phyloP scores from a whole-genome alignment of 371 early-diverging fungal genomes.

The Apophysomyces sp. region DNA sequence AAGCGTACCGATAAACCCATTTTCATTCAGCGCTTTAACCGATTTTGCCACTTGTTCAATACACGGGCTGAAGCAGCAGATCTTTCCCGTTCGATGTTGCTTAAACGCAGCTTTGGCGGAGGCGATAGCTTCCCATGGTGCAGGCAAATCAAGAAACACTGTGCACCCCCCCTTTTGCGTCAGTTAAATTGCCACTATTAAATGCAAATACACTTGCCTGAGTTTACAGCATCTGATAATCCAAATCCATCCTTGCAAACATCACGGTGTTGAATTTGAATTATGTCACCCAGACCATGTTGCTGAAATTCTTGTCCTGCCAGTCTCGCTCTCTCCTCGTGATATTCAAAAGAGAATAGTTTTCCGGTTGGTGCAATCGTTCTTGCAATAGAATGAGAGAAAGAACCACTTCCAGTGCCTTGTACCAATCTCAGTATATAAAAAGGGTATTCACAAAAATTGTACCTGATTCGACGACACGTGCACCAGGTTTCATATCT shows the following conservation, averaged over 20 bases:
- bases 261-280: constrained; percentile 80
- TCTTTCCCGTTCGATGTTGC: constrained; percentile 72
- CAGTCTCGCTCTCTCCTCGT: constrained; percentile 71
- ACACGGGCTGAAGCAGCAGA: constrained; percentile 94
- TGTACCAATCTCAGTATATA: too few species aligned
- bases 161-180: neutral
- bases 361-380: constrained; percentile 86
- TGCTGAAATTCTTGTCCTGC: constrained; percentile 79
- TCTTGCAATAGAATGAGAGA: constrained; percentile 91
- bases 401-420: constrained; percentile 96
- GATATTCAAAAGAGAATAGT: constrained; percentile 93
- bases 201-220: constrained; percentile 44
- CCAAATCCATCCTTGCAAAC: constrained; percentile 93
- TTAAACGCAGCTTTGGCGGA: constrained; percentile 83
- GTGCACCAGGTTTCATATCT: constrained; percentile 82
- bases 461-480: constrained; percentile 88
- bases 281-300: constrained; percentile 70
- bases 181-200: neutral
- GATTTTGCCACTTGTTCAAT: constrained; percentile 93
- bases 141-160: constrained; percentile 96
- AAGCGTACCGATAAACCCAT: constrained; percentile 74
- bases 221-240: constrained; percentile 68
- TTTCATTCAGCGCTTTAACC: constrained; percentile 68
- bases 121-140: constrained; percentile 93
- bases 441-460: too few species aligned